Base-by-base conservation (phyloP, 305 asterid species). In the Fraxinus platypoda region DNA sequence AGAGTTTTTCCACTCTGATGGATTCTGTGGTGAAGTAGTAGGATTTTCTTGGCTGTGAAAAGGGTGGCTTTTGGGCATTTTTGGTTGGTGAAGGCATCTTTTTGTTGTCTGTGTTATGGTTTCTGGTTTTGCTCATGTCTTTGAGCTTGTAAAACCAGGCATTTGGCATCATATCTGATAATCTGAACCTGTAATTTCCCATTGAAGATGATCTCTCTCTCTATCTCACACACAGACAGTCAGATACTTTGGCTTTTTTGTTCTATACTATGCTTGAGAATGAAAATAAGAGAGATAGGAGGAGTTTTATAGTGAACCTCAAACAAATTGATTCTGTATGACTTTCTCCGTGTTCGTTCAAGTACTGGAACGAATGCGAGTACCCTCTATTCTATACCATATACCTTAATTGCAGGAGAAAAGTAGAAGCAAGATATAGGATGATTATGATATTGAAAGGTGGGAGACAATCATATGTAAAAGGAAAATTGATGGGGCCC, bases 111-210 rank as follows among this genome's bases (percentile, higher is more conserved):
- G 87, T 71, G 80, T 72, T 87, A 13, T 83, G 87, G 84, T 0
- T 62, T 81, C 52, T 87, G 66, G 87, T 73, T 76, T 81, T 90
- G 88, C 86, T 90, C 97, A 91, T 90, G 86, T 91, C 96, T 73
- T 88, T 87, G 11, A 91, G 93, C 94, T 94, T 94, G 95, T 91
- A 93, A 75, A 94, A 91, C 98, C 98, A 94, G 79, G 98, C 95
- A 83, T 92, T 91, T 21, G 97, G 97, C 87, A 94, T 90, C 96
- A 94, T 92, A 19, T 92, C 92, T 34, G 97, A 91, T 6, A 94
- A 88, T 74, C 85, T 91, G 86, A 94, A 94, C 89, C 82, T 89
- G 90, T 86, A 82, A 78, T 94, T 94, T 54, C 97, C 94, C 98
- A 94, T 92, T 80, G 84, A 78, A 52, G 54, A 15, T 15, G 15